Evolutionary conservation across 164 flowering plant species (phyloP), one percentile per base, ranked within the genome.

Genomic region (Tetracentron sinense): DNA sequence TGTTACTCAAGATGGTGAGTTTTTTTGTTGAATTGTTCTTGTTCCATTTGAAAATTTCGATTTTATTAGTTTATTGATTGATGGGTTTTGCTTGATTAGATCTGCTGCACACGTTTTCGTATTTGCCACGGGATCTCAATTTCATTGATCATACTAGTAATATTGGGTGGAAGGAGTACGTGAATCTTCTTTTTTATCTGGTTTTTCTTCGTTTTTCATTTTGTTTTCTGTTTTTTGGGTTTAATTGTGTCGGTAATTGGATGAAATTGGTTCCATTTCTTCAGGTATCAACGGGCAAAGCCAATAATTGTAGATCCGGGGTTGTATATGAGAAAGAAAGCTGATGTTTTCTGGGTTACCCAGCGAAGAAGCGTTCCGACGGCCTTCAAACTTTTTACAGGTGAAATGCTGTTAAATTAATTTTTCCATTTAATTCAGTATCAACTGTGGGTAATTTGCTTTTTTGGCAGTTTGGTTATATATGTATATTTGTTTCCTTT

Each of bases 161-260:
- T 48, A 81, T 86, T 70, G 92, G 92, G 1, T 86, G 92, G 92
- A 86, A 86, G 67, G 88, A 82, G 92, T 86, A 67, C 63, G 88
- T 65, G 38, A 42, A 16, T 42, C 55, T 44, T 35, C 50, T 48
- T 21, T 28, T 28, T 7, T 2, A 22, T 48, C 0, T 58, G 42
- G 22, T 61, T 61, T 55, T 47, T 33, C 44, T 50, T 48, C 2
- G n/a, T 6, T 17, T 7, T 3, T 59, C 28, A 31, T 57, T 42
- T 49, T 7, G 22, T 15, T 55, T 14, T 17, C 54, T 1, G 16
- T 52, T 8, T n/a, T 38, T 14, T 7, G 23, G 28, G n/a, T 29
- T 19, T 22, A 0, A 10, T 25, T 23, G 3, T 42, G 15, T 54
- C 23, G 20, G n/a, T 21, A 46, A 6, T 53, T 54, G 26, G 33